Percentiles rank a stretch among this genome's conserved stretches.
phyloP scores from a whole-genome alignment of 2,329 filamentous ascomycete genomes.

The Hypomyces rosellus region DNA sequence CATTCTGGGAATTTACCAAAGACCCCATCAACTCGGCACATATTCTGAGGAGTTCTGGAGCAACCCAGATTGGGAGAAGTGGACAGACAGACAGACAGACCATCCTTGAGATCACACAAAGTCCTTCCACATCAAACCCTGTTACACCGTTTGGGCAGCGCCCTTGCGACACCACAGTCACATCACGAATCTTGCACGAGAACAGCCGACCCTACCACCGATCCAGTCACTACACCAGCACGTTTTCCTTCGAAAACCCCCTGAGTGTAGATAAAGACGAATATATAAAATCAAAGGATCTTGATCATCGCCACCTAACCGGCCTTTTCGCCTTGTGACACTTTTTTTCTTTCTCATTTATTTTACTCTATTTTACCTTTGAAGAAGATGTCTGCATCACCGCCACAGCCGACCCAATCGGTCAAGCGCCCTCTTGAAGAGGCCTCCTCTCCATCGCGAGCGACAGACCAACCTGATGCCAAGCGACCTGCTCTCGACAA shows the following conservation, averaged over 20 bases:
- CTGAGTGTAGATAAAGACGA: constrained; percentile 70
- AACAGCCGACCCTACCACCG: constrained; percentile 33
- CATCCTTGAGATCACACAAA: constrained; percentile 20
- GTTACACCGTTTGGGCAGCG: constrained; percentile 27
- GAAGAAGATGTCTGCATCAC: constrained; percentile 67
- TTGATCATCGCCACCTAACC: constrained; percentile 21
- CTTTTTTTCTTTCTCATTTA: constrained; percentile 15
- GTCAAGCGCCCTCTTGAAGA: constrained; percentile 94
- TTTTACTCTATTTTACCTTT: constrained; percentile 7
- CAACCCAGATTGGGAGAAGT: constrained; percentile 23
- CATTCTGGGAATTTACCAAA: constrained; percentile 13
- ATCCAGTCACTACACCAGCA: constrained; percentile 67
- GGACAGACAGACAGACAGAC: constrained; percentile 3
- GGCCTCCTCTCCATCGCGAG: constrained; percentile 86
- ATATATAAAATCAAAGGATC: constrained; percentile 24
- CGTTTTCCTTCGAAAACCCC: constrained; percentile 85
- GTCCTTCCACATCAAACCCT: constrained; percentile 25
- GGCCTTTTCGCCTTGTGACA: constrained; percentile 6
- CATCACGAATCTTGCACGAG: constrained; percentile 37
- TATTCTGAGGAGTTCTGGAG: constrained; percentile 25
- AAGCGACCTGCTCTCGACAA: constrained; percentile 97
- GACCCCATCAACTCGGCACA: constrained; percentile 14
- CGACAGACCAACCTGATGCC: constrained; percentile 89
- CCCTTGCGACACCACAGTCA: constrained; percentile 30
- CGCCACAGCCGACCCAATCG: constrained; percentile 59